phyloP scores from a whole-genome alignment of 2,329 filamentous ascomycete species.

The Penicillium sp. region DNA sequence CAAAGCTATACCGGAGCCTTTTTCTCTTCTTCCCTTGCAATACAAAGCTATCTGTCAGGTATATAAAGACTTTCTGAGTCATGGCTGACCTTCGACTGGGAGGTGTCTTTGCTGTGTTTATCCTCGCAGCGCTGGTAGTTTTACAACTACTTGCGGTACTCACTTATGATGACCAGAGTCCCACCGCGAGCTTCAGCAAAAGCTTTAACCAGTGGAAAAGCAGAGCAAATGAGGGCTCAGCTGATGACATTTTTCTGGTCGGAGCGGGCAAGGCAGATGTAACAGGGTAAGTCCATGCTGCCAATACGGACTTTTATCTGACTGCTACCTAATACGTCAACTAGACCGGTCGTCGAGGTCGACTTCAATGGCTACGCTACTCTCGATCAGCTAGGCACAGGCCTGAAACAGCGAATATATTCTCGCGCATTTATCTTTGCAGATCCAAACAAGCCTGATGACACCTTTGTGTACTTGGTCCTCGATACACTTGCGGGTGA shows the following conservation, averaged over 20 bases:
- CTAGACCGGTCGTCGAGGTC: slow-evolving; percentile 80
- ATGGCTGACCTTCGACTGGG: slow-evolving; percentile 34
- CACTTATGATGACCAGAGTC: slow-evolving; percentile 16
- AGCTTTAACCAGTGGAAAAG: slow-evolving; percentile 26
- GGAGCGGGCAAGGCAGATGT: slow-evolving; percentile 73
- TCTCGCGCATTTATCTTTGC: slow-evolving; percentile 88
- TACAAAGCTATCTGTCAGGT: background rate
- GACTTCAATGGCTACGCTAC: slow-evolving; percentile 93
- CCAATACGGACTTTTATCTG: background rate
- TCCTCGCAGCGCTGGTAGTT: slow-evolving; percentile 30
- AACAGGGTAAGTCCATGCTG: slow-evolving; percentile 56
- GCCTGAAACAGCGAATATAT: slow-evolving; percentile 83
- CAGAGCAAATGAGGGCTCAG: slow-evolving; percentile 20
- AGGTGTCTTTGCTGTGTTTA: slow-evolving; percentile 26
- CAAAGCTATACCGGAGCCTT: background rate
- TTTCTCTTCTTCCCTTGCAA: background rate
- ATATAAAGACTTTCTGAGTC: background rate
- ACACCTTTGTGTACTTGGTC: slow-evolving; percentile 84
- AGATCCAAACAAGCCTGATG: slow-evolving; percentile 62
- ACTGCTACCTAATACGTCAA: background rate
- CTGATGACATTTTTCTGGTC: slow-evolving; percentile 58
- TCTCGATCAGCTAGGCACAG: slow-evolving; percentile 76
- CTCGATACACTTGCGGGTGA: slow-evolving; percentile 87
- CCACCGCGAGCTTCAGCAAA: slow-evolving; percentile 17
- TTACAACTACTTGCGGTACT: slow-evolving; percentile 33